These are phyloP conservation scores for Hypoxylon intermedium DNA, from an alignment of 495 filamentous ascomycete genomes.

Conservation along the genomic window DNA sequence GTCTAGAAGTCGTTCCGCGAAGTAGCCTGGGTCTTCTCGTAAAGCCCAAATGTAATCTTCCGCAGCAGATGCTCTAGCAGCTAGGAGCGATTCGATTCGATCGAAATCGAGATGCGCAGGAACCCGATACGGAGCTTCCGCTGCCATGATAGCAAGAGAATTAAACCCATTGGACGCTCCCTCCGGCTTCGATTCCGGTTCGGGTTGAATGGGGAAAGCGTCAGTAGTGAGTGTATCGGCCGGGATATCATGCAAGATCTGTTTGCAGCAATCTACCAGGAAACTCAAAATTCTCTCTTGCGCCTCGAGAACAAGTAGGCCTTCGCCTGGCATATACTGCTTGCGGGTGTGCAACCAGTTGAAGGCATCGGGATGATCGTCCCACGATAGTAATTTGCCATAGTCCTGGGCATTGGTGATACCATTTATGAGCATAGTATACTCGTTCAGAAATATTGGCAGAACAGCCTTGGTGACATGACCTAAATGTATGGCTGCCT, in stretches of 20 bases:
- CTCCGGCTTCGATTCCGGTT: conserved; percentile 45
- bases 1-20: conserved; percentile 49
- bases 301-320: conserved; percentile 56
- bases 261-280: conserved; percentile 51
- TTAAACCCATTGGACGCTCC: conserved; percentile 18
- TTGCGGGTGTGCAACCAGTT: conserved; percentile 38
- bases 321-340: conserved; percentile 51
- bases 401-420: conserved; percentile 46
- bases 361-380: conserved; percentile 50
- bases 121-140: conserved; percentile 58
- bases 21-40: conserved; percentile 65
- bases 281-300: conserved; percentile 57
- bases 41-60: conserved; percentile 63
- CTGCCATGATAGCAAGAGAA: conserved; percentile 43
- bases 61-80: conserved; percentile 47
- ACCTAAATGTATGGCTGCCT: conserved; percentile 44
- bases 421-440: conserved; percentile 56
- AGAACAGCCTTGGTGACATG: conserved; percentile 37
- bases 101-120: conserved; percentile 55
- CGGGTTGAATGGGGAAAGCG: conserved; percentile 43
- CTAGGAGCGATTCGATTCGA: conserved; percentile 50
- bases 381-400: conserved; percentile 53
- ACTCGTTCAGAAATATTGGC: conserved; percentile 47
- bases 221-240: conserved; percentile 19
- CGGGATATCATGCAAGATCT: conserved; percentile 55